Conservation (phyloP, 805 yeast species). For the Starmerella sp. region DNA sequence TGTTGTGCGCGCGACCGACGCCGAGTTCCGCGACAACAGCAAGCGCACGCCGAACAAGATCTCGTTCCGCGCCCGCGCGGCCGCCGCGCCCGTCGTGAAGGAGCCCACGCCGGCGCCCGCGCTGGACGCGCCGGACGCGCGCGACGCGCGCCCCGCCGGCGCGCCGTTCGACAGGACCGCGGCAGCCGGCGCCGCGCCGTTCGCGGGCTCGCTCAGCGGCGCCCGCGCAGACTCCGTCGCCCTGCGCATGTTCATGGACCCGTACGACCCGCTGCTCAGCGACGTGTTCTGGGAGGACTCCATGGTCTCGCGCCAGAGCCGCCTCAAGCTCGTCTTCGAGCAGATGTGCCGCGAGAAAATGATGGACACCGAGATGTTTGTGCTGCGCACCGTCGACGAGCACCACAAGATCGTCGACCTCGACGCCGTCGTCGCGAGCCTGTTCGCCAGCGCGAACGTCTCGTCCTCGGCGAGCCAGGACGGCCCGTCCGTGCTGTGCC, state of each 20-base stretch:
- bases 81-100: background rate
- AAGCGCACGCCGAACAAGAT: slow-evolving; percentile 28
- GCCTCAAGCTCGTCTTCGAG: slow-evolving; percentile 23
- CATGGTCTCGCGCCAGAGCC: slow-evolving; percentile 17
- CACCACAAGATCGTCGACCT: slow-evolving; percentile 2
- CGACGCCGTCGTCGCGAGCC: background rate
- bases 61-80: slow-evolving; percentile 7
- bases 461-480: background rate
- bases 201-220: slow-evolving; percentile 8
- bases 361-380: slow-evolving; percentile 27
- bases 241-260: slow-evolving; percentile 26
- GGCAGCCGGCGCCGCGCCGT: background rate
- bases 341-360: slow-evolving; percentile 26
- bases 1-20: slow-evolving; percentile 43
- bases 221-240: slow-evolving; percentile 8
- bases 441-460: background rate
- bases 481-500: background rate
- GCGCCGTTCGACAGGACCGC: too few relatives aligned
- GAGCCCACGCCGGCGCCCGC: background rate
- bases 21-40: slow-evolving; percentile 27
- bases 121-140: too few relatives aligned
- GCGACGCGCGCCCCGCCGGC: too few relatives aligned
- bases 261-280: slow-evolving; percentile 27
- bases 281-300: slow-evolving; percentile 24
- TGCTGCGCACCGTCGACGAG: slow-evolving; percentile 26